Evolutionary conservation across 306 rosid genomes (phyloP).

Genomic region (Rubus parviflorus): DNA sequence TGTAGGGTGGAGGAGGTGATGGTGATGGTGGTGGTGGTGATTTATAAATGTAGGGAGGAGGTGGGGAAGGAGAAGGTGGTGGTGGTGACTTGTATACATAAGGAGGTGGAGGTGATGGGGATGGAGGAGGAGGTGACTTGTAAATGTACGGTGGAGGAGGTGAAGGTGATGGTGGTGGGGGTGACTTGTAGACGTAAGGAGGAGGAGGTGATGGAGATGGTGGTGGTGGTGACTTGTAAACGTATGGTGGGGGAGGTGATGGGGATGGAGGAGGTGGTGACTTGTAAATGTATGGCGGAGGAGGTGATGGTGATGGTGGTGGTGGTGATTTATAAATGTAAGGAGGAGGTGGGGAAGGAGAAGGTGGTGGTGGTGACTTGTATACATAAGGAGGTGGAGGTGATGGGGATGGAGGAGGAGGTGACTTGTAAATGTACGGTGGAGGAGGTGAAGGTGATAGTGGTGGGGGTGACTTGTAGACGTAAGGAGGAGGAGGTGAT

Average conservation of each 20-base stretch:
- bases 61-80: not conserved
- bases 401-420: not conserved
- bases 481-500: not conserved
- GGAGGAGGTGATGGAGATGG: not conserved
- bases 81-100: conserved; percentile 3
- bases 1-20: not conserved
- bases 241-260: not conserved
- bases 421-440: not conserved
- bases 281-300: not conserved
- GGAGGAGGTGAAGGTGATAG: not conserved
- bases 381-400: not conserved
- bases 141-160: not conserved
- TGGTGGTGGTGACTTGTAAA: not conserved
- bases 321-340: not conserved
- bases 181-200: not conserved
- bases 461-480: not conserved
- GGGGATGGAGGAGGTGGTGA: not conserved
- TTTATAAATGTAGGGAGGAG: not conserved
- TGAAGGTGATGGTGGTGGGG: not conserved
- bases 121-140: not conserved
- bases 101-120: not conserved
- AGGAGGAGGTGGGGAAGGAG: not conserved
- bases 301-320: not conserved
- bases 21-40: not conserved
- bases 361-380: conserved; percentile 6